Base-by-base conservation (phyloP, 2,329 filamentous ascomycete species). In the Colletotrichum navitas region DNA sequence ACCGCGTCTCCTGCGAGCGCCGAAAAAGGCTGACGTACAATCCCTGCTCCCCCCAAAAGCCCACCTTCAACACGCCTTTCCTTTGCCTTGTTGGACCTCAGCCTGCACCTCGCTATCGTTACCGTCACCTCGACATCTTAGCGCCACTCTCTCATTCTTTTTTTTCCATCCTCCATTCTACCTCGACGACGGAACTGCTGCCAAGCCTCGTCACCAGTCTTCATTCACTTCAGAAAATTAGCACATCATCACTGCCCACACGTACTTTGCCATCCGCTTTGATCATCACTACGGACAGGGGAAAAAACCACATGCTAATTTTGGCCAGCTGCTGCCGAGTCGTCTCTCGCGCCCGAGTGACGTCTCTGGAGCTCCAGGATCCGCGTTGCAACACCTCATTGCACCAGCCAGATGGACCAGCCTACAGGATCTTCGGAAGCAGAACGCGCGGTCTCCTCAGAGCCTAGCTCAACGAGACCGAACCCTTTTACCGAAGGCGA, bases 401-500 rank as follows among this genome's bases (percentile, higher is more conserved):
- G 77, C 79, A 79, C 79, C 81, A 83, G 79, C 81, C 86, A 84
- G 83, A 89, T 89, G 87, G 86, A 88, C 84, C 84, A 82, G 80
- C 81, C 83, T 79, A 83, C 84, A 78, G 83, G 77, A 77, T 81
- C 83, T 74, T 81, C 82, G 78, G 85, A 88, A 81, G 82, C 83
- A 85, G 87, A 89, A 83, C 87, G 87, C 81, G 86, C 87, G 78
- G 84, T 85, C 81, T 91, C 89, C 77, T 87, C 87, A 81, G 90
- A 92, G 83, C 87, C 88, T 79, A 86, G 85, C 80, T 88, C 89
- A 77, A 89, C 87, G 75, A 87, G 90, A 74, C 88, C 88, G 63
- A 91, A 91, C 74, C 90, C 90, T 51, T 91, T 91, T 79, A 85
- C 90, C 81, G 88, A 90, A 80, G 83, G 81, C 78, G 86, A 89